phyloP scores from a whole-genome alignment of 225 moss, liverwort and hornwort genomes.

The Antitrichia curtipendula region DNA sequence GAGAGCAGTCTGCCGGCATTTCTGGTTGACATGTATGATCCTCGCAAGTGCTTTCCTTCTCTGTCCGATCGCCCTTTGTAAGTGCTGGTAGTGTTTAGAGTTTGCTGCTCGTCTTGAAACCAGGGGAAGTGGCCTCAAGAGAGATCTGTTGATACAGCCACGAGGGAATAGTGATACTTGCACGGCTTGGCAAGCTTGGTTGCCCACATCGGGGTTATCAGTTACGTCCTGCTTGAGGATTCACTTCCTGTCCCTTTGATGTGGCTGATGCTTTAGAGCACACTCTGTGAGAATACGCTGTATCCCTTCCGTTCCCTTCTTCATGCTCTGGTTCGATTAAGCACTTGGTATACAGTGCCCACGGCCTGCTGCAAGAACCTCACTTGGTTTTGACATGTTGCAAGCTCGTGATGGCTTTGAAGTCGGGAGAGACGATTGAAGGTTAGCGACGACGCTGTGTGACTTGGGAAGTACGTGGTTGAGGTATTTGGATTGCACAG shows the following conservation, averaged over 20 bases:
- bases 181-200: too few species aligned
- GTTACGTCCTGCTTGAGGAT: neutral
- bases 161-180: neutral
- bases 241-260: neutral
- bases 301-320: neutral
- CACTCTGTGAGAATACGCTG: neutral
- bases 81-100: too few species aligned
- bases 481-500: neutral
- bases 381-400: neutral
- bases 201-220: too few species aligned
- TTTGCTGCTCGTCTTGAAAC: neutral
- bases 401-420: neutral
- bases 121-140: neutral
- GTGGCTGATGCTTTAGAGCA: neutral
- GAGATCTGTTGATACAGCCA: neutral
- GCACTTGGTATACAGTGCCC: neutral
- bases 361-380: neutral
- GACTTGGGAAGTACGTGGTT: neutral
- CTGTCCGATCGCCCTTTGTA: too few species aligned
- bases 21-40: too few species aligned
- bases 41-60: neutral
- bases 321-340: neutral
- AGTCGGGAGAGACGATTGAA: neutral
- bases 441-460: neutral
- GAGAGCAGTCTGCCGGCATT: neutral